These are phyloP conservation scores for Zoysia japonica DNA, from an alignment of 176 grass and related monocot genomes.

Conservation along the genomic window DNA sequence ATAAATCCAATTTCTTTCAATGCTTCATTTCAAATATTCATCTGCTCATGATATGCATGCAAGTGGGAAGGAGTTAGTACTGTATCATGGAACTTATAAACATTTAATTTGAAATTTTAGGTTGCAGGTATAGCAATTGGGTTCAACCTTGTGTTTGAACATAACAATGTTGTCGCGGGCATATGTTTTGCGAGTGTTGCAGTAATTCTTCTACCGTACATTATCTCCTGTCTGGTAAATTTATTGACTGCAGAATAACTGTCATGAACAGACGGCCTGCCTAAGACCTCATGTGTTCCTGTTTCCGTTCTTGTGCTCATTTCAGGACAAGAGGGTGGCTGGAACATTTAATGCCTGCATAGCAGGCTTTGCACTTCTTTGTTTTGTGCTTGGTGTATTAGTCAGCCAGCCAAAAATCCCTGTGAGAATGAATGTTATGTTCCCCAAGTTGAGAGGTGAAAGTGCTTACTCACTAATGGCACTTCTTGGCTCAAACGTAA, in stretches of 20 bases:
- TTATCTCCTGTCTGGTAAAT: slow-evolving; percentile 56
- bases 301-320: slow-evolving; percentile 8
- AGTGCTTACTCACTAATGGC: slow-evolving; percentile 82
- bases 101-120: slow-evolving; percentile 37
- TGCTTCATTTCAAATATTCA: slow-evolving; percentile 20
- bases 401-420: slow-evolving; percentile 79
- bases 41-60: background rate
- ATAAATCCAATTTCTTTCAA: background rate
- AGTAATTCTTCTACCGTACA: slow-evolving; percentile 58
- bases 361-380: slow-evolving; percentile 67
- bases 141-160: slow-evolving; percentile 64
- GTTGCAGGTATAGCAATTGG: slow-evolving; percentile 68
- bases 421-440: slow-evolving; percentile 67
- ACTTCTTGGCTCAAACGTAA: slow-evolving; percentile 79
- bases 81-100: slow-evolving; percentile 1
- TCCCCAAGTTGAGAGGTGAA: slow-evolving; percentile 84
- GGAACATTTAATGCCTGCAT: slow-evolving; percentile 50
- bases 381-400: slow-evolving; percentile 74
- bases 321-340: slow-evolving; percentile 54
- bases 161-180: slow-evolving; percentile 48
- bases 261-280: background rate
- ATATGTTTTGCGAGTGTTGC: slow-evolving; percentile 50
- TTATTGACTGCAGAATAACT: slow-evolving; percentile 7
- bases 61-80: background rate
- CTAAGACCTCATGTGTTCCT: slow-evolving; percentile 22